Evolutionary conservation across 805 yeast genomes (phyloP), one percentile per base, ranked within the genome.

Genomic region (Pichia deserticola): DNA sequence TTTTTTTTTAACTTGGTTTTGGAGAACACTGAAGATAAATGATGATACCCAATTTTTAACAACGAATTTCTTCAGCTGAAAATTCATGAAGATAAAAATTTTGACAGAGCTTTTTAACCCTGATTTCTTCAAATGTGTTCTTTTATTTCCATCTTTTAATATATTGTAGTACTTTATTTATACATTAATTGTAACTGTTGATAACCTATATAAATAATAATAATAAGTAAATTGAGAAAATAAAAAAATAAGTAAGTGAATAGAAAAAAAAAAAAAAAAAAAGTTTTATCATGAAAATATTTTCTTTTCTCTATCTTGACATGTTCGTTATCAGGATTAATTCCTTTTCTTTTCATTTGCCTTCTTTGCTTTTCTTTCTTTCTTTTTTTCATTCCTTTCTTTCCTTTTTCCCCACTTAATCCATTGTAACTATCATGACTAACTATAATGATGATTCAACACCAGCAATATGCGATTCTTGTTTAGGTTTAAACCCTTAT

Each of bases 401-500:
- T 30, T 25, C 29, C 9, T 34, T 6, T 13, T 32, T 15, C 20
- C 8, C 11, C 27, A 5, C 42, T 27, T 12, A 34, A 8, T 13
- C 36, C 1, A 7, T 4, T 7, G 32, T 6, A 30, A 38, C 28
- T 5, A 25, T 6, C 30, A 25, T 38, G 30, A 4, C 30, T n/a
- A 13, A 2, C 10, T 28, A 35, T 27, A 37, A 60, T 42, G 64
- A 62, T 25, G 58, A 57, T 30, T 43, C 48, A 9, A 51, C 63
- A 3, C 89, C 90, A 0, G 81, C 85, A 0, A 75, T 89, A 2
- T 89, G 97, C 64, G 81, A 79, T 36, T 57, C 61, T 6, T 89
- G 97, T 62, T 68, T 88, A 29, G 97, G 97, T 0, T 59, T 74
- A 0, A 76, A 80, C 47, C 76, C 80, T 25, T 78, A 82, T 55